Evolutionary conservation across 345 rosid species (phyloP).

Genomic region (Zanthoxylum bungeanum): DNA sequence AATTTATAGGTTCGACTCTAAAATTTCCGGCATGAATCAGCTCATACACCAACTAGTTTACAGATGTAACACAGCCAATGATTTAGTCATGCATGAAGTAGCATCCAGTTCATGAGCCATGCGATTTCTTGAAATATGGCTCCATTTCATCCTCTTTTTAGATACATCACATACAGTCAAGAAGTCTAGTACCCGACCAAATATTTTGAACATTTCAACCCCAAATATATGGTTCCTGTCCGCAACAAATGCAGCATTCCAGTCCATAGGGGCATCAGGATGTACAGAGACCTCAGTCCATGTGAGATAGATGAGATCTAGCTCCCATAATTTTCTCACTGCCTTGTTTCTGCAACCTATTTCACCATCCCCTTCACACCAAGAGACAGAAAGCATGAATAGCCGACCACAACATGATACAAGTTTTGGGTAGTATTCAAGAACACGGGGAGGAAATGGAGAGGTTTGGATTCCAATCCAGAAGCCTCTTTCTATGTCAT

Average conservation of each 20-base stretch:
- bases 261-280: constrained; percentile 99
- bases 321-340: constrained; percentile 91
- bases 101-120: constrained; percentile 75
- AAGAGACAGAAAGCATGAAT: constrained; percentile 89
- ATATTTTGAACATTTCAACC: constrained; percentile 95
- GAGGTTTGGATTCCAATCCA: constrained; percentile 83
- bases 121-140: constrained; percentile 72
- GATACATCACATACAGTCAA: constrained; percentile 59
- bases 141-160: constrained; percentile 51
- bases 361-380: constrained; percentile 98
- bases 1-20: constrained; percentile 10
- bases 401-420: constrained; percentile 70
- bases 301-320: constrained; percentile 75
- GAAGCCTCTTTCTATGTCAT: constrained; percentile 85
- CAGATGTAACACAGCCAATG: constrained; percentile 73
- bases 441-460: constrained; percentile 85
- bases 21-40: constrained; percentile 14
- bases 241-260: constrained; percentile 88
- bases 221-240: constrained; percentile 71
- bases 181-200: constrained; percentile 90
- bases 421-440: constrained; percentile 88
- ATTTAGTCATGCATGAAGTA: constrained; percentile 79
- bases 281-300: constrained; percentile 88
- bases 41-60: constrained; percentile 19
- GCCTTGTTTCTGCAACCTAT: constrained; percentile 97